Conservation (phyloP, 306 rosid species). For the Oxytropis ochrocephala region DNA sequence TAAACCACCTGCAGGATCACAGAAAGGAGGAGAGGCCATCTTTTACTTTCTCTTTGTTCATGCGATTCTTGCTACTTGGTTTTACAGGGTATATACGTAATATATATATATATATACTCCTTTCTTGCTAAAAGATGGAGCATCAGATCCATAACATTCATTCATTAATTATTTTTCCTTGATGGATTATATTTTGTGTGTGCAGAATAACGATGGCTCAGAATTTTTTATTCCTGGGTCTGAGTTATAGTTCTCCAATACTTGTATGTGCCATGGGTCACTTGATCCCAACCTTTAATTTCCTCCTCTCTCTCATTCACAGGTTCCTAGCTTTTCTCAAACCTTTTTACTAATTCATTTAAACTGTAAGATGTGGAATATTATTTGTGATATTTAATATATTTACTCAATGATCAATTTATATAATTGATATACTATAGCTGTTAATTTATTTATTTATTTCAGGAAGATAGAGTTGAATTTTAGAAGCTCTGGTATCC, state of each 20-base stretch:
- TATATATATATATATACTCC: too few species aligned
- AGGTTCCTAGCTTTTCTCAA: slow-evolving; percentile 39
- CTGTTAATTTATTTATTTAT: not conserved
- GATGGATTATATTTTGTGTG: slow-evolving; percentile 2
- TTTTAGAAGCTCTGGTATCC: slow-evolving; percentile 35
- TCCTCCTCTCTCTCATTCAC: slow-evolving; percentile 47
- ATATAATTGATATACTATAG: not conserved
- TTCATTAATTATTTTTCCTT: not conserved
- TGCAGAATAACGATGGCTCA: slow-evolving; percentile 64
- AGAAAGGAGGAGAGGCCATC: slow-evolving; percentile 42
- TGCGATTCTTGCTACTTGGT: slow-evolving; percentile 57
- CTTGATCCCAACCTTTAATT: slow-evolving; percentile 52
- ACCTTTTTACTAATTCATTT: not conserved
- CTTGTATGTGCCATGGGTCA: slow-evolving; percentile 74
- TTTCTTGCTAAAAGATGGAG: too few species aligned
- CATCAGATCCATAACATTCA: too few species aligned
- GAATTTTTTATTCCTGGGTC: slow-evolving; percentile 53
- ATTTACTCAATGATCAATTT: not conserved
- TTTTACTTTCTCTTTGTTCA: slow-evolving; percentile 47
- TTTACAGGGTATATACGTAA: slow-evolving; percentile 50
- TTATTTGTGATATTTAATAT: not conserved
- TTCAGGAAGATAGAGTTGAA: slow-evolving; percentile 38
- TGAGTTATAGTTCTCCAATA: slow-evolving; percentile 70
- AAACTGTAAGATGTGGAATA: not conserved
- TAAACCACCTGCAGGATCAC: slow-evolving; percentile 27